phyloP scores from a whole-genome alignment of 2,329 filamentous ascomycete species.

The Talaromyces sp. region DNA sequence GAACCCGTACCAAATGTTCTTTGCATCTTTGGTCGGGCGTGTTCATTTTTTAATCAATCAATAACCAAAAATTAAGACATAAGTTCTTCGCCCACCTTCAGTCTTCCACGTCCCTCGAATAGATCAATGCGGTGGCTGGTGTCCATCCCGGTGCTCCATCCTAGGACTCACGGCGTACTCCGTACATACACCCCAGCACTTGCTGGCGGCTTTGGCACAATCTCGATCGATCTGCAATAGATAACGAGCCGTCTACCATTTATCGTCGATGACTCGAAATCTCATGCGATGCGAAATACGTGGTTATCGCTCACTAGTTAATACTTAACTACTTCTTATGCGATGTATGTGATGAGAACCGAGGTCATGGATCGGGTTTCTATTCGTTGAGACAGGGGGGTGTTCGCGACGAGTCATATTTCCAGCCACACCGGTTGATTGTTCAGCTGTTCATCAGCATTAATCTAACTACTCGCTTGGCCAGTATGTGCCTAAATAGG shows the following conservation, averaged over 20 bases:
- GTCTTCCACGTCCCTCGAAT: neutral
- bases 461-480: neutral
- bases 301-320: neutral
- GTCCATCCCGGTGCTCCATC: neutral
- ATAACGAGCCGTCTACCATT: neutral
- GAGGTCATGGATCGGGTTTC: neutral
- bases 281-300: neutral
- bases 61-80: neutral
- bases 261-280: neutral
- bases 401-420: constrained; percentile 1
- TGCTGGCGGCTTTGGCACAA: neutral
- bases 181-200: neutral
- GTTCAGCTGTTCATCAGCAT: neutral
- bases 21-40: neutral
- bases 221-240: constrained; percentile 4
- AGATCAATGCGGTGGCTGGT: constrained; percentile 7
- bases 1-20: neutral
- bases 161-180: neutral
- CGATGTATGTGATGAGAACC: neutral
- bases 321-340: neutral
- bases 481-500: neutral
- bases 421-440: neutral
- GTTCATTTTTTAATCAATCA: neutral
- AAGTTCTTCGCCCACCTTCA: neutral
- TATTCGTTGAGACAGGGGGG: neutral